Conservation (phyloP, 345 rosid genomes). For the Melaleuca alternifolia region DNA sequence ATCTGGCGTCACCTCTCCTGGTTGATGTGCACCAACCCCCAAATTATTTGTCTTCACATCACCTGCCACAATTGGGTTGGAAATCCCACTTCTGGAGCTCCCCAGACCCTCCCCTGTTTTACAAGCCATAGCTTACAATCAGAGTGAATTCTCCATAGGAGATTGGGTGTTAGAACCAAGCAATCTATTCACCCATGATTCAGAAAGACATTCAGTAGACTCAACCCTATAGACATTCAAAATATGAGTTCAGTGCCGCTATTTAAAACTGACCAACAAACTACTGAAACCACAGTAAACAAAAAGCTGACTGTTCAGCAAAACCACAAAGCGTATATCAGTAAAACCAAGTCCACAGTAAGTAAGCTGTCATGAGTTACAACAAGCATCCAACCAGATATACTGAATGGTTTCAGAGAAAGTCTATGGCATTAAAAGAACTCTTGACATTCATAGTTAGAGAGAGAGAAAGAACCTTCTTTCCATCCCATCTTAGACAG, state of each 20-base stretch:
- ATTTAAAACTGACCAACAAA: not conserved
- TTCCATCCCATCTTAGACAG: constrained; percentile 99
- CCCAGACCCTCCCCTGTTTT: constrained; percentile 94
- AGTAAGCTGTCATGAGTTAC: not conserved
- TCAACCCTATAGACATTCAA: not conserved
- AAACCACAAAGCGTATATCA: not conserved
- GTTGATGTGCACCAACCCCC: constrained; percentile 92
- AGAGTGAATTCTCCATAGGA: not conserved
- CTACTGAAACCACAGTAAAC: not conserved
- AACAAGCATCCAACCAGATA: not conserved
- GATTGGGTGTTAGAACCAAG: not conserved
- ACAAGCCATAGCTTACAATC: not conserved
- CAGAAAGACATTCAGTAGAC: not conserved
- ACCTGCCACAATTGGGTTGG: constrained; percentile 92
- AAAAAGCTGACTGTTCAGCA: not conserved
- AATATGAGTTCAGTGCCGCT: not conserved
- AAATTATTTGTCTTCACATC: constrained; percentile 73
- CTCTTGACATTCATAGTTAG: not conserved
- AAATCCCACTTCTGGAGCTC: constrained; percentile 77
- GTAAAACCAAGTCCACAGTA: not conserved
- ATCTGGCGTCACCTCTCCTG: constrained; percentile 84
- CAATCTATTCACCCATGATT: not conserved
- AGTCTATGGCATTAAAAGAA: not conserved
- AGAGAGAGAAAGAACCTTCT: constrained; percentile 55
- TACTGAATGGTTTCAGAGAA: not conserved